Base-by-base conservation (phyloP, 148 eudicot species). In the Rhododendron vialii region DNA sequence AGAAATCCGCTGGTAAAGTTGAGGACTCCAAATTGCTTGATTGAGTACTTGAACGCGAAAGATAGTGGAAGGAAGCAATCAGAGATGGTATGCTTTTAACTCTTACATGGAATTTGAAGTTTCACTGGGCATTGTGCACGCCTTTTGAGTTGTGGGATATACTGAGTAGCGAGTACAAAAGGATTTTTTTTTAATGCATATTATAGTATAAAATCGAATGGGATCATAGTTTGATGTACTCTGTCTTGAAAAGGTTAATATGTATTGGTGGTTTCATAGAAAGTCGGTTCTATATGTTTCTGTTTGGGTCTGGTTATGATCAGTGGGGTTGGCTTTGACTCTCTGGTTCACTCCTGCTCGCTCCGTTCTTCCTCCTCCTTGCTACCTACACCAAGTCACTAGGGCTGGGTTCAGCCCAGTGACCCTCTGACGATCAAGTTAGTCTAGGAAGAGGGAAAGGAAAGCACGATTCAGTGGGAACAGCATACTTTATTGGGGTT, bases 41-140 rank as follows among this genome's bases (percentile, higher is more conserved):
- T 50, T 84, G 35, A 71, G 48, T 74, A 53, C 81, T 84, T 74
- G 38, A 15, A 51, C 10, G 4, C 35, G 35, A 51, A 50, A 38
- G 69, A 30, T 22, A 84, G 81, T 13, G 79, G 85, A 84, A 53
- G 50, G 80, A 55, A 84, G 53, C 20, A 75, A 53, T 35, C 28
- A 36, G 8, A 51, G 51, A 84, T 84, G 86, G 86, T 84, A 76
- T n/a, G 71, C 77, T 50, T 84, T 76, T 59, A 35, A 30, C 22
- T 36, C 67, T 24, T 28, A 33, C 15, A 36, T 75, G 33, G 51
- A 75, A 53, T 50, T 48, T 73, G 63, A n/a, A 33, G 84, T 24
- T 36, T 82, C 50, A 30, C 55, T 14, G 0, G 14, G 41, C 43
- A 0, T 53, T 2, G 41, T 28, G 24, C 24, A 22, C 33, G 24